Conservation (phyloP, 768 basidiomycete genomes). For the Phaeolepiota aurea region DNA sequence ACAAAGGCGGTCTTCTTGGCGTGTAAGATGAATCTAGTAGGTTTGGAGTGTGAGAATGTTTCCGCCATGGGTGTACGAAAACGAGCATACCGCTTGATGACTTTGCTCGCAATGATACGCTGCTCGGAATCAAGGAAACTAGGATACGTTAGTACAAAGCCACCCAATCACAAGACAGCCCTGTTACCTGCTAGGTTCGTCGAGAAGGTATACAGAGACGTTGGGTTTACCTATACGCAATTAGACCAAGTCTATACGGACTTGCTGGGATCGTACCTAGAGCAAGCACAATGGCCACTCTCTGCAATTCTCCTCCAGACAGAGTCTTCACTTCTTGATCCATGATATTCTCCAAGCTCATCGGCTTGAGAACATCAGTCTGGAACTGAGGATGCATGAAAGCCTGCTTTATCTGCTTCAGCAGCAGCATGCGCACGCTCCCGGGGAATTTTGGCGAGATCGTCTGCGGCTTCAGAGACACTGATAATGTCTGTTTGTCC, state of each 20-base stretch:
- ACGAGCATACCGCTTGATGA: constrained; percentile 78
- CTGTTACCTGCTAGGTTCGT: constrained; percentile 79
- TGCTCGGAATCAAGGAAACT: constrained; percentile 98
- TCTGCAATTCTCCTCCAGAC: constrained; percentile 96
- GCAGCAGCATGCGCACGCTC: constrained; percentile 87
- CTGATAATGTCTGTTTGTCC: constrained; percentile 71
- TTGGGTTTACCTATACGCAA: constrained; percentile 52
- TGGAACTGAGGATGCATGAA: constrained; percentile 99
- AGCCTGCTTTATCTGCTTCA: constrained; percentile 90
- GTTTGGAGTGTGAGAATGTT: background rate
- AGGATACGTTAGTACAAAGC: constrained; percentile 1
- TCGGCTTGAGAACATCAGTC: constrained; percentile 95
- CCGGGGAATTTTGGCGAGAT: constrained; percentile 98
- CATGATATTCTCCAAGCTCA: constrained; percentile 90
- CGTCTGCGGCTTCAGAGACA: constrained; percentile 98
- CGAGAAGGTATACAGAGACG: constrained; percentile 87
- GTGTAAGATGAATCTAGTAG: constrained; percentile 78
- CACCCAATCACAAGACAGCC: background rate
- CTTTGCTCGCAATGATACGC: constrained; percentile 96
- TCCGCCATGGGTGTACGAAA: background rate
- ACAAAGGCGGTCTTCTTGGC: constrained; percentile 97
- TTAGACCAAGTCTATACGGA: constrained; percentile 7
- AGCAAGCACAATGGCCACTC: constrained; percentile 93
- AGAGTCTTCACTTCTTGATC: constrained; percentile 98
- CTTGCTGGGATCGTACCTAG: constrained; percentile 42